Evolutionary conservation across 2,329 filamentous ascomycete species (phyloP).

Genomic region (Penicillium sp.): DNA sequence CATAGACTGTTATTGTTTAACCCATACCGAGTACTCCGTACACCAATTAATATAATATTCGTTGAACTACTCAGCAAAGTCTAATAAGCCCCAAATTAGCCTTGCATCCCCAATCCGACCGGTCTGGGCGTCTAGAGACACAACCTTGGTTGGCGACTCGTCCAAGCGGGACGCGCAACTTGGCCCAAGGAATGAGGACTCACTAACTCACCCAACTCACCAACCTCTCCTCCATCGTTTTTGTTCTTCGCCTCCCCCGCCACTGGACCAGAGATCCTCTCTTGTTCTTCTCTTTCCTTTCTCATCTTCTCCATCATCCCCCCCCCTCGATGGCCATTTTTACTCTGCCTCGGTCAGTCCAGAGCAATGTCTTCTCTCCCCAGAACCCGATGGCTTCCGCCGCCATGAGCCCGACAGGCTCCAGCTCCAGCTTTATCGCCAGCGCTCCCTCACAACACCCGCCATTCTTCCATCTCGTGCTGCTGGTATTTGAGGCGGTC

Average conservation of each 20-base stretch:
- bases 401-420: slow-evolving; percentile 28
- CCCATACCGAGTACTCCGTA: too few relatives aligned
- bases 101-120: slow-evolving; percentile 3
- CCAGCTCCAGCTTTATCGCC: neutral
- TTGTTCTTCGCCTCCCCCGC: slow-evolving; percentile 3
- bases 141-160: neutral
- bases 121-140: neutral
- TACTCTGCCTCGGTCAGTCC: slow-evolving; percentile 56
- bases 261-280: neutral
- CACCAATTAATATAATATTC: neutral
- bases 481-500: slow-evolving; percentile 93
- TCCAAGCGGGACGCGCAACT: slow-evolving; percentile 1
- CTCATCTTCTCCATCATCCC: slow-evolving; percentile 28
- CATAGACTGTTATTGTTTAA: neutral
- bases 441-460: slow-evolving; percentile 52
- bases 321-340: slow-evolving; percentile 51
- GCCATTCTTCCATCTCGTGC: slow-evolving; percentile 64
- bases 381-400: slow-evolving; percentile 34
- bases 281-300: slow-evolving; percentile 18
- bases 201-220: too few relatives aligned
- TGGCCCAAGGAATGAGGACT: neutral
- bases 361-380: slow-evolving; percentile 44
- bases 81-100: neutral
- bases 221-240: neutral
- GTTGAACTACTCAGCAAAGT: too few relatives aligned